Percentiles rank a stretch among this genome's conserved stretches.
Evolutionary conservation across 2,329 filamentous ascomycete species (phyloP).

Genomic region (Fusarium anthophilum): DNA sequence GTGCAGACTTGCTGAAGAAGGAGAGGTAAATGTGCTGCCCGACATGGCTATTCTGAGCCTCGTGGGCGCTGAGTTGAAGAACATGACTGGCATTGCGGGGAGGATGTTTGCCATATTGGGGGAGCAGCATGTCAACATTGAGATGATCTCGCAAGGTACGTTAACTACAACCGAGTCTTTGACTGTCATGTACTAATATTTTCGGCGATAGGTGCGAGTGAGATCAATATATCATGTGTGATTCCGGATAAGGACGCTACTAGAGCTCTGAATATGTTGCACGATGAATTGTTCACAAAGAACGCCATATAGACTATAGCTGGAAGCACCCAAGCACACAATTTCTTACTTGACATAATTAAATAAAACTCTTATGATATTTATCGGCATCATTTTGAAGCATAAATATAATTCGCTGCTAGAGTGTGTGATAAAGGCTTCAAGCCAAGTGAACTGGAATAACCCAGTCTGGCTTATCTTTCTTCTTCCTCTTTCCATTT

Average conservation of each 20-base stretch:
- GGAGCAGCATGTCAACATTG: neutral
- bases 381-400: neutral
- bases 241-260: neutral
- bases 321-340: fast-evolving
- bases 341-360: neutral
- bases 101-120: neutral
- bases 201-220: neutral
- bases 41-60: neutral
- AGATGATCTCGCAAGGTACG: neutral
- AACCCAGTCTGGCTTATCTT: neutral
- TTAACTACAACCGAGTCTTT: neutral
- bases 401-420: too few species aligned
- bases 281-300: neutral
- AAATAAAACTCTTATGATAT: neutral
- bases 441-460: neutral
- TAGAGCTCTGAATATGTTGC: neutral
- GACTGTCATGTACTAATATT: neutral
- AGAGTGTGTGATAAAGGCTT: too few species aligned
- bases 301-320: neutral
- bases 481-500: neutral
- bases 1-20: neutral
- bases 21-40: neutral
- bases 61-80: neutral
- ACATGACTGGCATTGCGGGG: neutral
- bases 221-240: neutral